phyloP scores from a whole-genome alignment of 176 grass and related monocot species.

The Stipa capillata region DNA sequence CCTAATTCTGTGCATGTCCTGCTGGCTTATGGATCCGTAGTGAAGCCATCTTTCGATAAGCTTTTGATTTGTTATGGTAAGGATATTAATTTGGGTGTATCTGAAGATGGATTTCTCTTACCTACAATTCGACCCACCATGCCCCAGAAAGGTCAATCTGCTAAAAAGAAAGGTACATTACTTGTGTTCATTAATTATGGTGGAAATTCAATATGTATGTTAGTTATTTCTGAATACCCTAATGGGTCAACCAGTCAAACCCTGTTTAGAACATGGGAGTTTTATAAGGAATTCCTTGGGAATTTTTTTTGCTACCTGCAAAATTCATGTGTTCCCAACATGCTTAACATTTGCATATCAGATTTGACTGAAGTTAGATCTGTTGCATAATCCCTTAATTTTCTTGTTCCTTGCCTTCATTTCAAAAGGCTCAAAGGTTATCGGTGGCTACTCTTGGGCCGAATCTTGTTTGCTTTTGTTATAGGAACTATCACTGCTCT shows the following conservation, averaged over 20 bases:
- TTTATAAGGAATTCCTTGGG: not conserved
- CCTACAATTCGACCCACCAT: slow-evolving; percentile 29
- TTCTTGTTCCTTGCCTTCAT: not conserved
- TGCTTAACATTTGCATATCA: not conserved
- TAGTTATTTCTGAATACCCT: not conserved
- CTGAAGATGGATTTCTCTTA: slow-evolving; percentile 73
- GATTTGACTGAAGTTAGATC: not conserved
- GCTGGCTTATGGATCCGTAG: slow-evolving; percentile 75
- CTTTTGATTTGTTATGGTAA: slow-evolving; percentile 54
- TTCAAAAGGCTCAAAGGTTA: not conserved
- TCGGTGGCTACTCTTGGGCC: slow-evolving; percentile 3
- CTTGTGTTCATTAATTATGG: not conserved
- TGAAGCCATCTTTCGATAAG: slow-evolving; percentile 87
- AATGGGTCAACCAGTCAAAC: not conserved
- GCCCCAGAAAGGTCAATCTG: slow-evolving; percentile 44
- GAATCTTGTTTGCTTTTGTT: slow-evolving; percentile 27
- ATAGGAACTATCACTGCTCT: slow-evolving; percentile 64
- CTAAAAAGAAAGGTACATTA: slow-evolving; percentile 51
- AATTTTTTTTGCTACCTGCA: not conserved
- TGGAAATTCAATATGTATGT: not conserved
- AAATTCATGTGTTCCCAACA: not conserved
- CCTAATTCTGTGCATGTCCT: slow-evolving; percentile 60
- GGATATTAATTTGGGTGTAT: slow-evolving; percentile 61
- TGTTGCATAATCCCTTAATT: not conserved
- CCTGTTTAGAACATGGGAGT: not conserved